Percentiles rank a stretch among this genome's conserved stretches.
Evolutionary conservation across 257 asterid species (phyloP).

Genomic region (Echium plantagineum): DNA sequence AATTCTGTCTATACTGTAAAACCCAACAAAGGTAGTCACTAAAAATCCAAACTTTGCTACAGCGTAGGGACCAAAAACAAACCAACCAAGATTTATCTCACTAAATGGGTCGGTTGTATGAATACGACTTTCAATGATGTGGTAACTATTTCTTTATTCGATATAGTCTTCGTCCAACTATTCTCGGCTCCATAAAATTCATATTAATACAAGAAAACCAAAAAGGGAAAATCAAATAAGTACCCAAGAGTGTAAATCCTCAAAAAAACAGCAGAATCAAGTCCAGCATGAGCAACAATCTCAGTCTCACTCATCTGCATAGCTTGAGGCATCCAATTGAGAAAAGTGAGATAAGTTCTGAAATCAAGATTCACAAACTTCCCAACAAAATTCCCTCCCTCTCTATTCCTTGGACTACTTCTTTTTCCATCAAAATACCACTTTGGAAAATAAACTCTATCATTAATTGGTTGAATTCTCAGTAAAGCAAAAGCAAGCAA

Average conservation of each 20-base stretch:
- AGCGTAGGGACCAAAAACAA: too few species aligned
- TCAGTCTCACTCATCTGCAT: slow-evolving; percentile 77
- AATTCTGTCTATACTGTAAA: background rate
- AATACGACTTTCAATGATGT: too few species aligned
- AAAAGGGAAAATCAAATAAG: slow-evolving; percentile 4
- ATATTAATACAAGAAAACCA: too few species aligned
- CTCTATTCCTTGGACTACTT: slow-evolving; percentile 38
- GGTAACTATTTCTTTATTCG: too few species aligned
- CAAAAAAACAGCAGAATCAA: slow-evolving; percentile 94
- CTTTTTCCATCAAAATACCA: slow-evolving; percentile 87
- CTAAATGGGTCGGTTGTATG: too few species aligned
- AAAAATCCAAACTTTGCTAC: too few species aligned
- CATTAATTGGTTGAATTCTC: slow-evolving; percentile 89
- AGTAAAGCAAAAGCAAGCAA: slow-evolving; percentile 85
- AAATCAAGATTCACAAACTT: slow-evolving; percentile 66
- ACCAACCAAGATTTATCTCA: too few species aligned
- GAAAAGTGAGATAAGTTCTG: slow-evolving; percentile 73
- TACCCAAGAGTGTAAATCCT: slow-evolving; percentile 93
- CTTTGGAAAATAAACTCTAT: slow-evolving; percentile 87
- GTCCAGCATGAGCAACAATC: slow-evolving; percentile 82
- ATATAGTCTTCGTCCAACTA: too few species aligned
- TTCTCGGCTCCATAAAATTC: background rate
- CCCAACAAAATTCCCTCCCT: slow-evolving; percentile 59
- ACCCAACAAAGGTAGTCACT: too few species aligned
- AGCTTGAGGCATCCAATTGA: slow-evolving; percentile 99